Base-by-base conservation (phyloP, 2,329 filamentous ascomycete genomes). In the Cyclaneusma minus region DNA sequence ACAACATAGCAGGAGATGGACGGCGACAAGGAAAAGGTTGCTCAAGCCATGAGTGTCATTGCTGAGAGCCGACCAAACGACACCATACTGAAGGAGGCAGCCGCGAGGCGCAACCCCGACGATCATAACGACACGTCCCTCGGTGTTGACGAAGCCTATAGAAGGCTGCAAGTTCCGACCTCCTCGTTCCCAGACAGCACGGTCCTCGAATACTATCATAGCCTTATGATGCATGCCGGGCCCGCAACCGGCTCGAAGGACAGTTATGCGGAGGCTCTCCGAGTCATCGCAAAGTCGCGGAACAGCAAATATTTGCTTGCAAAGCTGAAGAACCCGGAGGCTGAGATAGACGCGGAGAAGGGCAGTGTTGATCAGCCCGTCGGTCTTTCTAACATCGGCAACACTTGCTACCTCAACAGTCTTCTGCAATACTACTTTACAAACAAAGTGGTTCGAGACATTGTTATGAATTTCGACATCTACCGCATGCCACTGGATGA, bases 371-470 rank as follows among this genome's bases (percentile, higher is more conserved):
- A 67, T 16, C 72, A 81, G 49, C 89, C 89, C 0, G 80, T 92
- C 13, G 89, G 89, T 0, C 63, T 95, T 5, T 68, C 74, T 35
- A 98, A 95, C 40, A 92, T 95, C 30, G 85, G 89, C 32, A 98
- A 98, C 44, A 98, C 91, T 0, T 98, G 89, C 49, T 98, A 98
- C 43, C 63, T 98, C 29, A 98, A 98, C 57, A 95, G 87, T 52
- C 66, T 98, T 25, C 61, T 98, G 7, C 89, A 98, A 42, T 95
- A 92, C 46, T 78, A 94, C 38, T 94, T 92, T 48, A 91, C 85
- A 0, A 69, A 95, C 29, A 76, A 73, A 34, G 73, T 81, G 3
- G 61, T 95, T 16, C 70, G 87, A 25, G 66, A 89, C 4, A 67
- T 94, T 36, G 73, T 94, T 3, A 59, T 91, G 31, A 61, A 82